A percentile compares a stretch with the other conserved stretches of the same genome.
phyloP scores from a whole-genome alignment of 139 green algal genomes.

The Gonium pectorale region DNA sequence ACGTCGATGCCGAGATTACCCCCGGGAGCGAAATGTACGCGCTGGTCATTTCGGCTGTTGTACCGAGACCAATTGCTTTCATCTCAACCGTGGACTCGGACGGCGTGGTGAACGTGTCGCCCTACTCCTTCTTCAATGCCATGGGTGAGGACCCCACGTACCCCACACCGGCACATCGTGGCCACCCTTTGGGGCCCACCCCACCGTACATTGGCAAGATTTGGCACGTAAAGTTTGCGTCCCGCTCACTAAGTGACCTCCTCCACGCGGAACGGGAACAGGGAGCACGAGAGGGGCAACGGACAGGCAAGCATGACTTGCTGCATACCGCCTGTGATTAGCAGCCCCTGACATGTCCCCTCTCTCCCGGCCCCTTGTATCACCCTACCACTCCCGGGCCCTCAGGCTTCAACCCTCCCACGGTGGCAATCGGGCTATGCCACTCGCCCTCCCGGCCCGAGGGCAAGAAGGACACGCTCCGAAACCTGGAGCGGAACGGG shows the following conservation, averaged over 20 bases:
- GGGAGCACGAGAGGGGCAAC: too few species aligned
- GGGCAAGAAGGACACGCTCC: constrained; percentile 89
- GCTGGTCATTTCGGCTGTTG: constrained; percentile 84
- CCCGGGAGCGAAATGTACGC: constrained; percentile 63
- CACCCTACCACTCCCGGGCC: too few species aligned
- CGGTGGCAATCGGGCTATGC: constrained; percentile 74
- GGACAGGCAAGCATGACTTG: too few species aligned
- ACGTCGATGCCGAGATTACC: background rate
- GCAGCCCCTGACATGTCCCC: too few species aligned
- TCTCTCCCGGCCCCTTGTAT: too few species aligned
- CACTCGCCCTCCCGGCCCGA: constrained; percentile 51
- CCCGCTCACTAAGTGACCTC: too few species aligned
- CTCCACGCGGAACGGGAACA: too few species aligned
- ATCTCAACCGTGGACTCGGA: constrained; percentile 70
- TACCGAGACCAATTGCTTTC: constrained; percentile 90
- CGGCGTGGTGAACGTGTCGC: constrained; percentile 76
- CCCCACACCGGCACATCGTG: background rate
- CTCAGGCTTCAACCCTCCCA: constrained; percentile 71
- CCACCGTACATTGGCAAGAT: too few species aligned
- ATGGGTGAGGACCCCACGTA: constrained; percentile 60
- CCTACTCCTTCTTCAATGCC: constrained; percentile 93
- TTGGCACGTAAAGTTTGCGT: too few species aligned
- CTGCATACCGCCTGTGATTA: too few species aligned
- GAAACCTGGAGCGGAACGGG: constrained; percentile 92
- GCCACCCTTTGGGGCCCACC: too few species aligned